Evolutionary conservation across 192 early-diverging fungal species (phyloP), one percentile per base, ranked within the genome.

Genomic region (Backusella psychrophila): DNA sequence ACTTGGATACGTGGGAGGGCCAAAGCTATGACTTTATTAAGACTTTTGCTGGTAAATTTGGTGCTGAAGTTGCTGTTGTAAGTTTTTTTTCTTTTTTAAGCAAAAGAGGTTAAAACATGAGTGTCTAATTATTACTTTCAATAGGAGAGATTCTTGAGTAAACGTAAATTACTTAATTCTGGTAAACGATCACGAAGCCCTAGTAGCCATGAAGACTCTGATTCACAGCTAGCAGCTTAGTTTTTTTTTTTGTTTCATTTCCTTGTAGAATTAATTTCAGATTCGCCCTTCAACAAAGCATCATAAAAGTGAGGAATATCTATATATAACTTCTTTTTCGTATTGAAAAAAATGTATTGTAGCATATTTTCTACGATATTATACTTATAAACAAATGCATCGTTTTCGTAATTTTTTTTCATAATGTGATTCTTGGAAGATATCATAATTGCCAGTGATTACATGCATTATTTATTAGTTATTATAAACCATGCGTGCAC

Each of bases 11-110:
- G 41, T 93, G 92, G 92, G 90, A 92, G 73, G 90, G 90, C 66
- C 82, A 90, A 29, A 91, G 90, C 39, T 89, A 93, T 68, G 92
- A 94, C 56, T 89, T 92, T 74, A 85, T 94, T 9, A 83, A 87
- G 34, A 90, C 88, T 7, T 94, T 93, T 70, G 83, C 89, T 21
- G 85, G 86, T 21, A 78, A 88, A 77, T 94, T 94, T 83, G 91
- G 87, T 8, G 85, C 87, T 5, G 89, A 91, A 66, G 80, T 78
- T 77, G 83, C 88, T 7, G 84, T 91, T 31, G 80, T 81, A 78
- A 67, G 75, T 74, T 17, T 8, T n/a, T 21, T n/a, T 68, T 4
- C 31, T 21, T n/a, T 68, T 35, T 34, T 35, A 68, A 6, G 6
- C 14, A 38, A 8, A 69, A 23, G n/a, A 6, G 12, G 4, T 12